These are phyloP conservation scores for Diaporthe caulivora DNA, from an alignment of 2,329 filamentous ascomycete species.

Conservation along the genomic window DNA sequence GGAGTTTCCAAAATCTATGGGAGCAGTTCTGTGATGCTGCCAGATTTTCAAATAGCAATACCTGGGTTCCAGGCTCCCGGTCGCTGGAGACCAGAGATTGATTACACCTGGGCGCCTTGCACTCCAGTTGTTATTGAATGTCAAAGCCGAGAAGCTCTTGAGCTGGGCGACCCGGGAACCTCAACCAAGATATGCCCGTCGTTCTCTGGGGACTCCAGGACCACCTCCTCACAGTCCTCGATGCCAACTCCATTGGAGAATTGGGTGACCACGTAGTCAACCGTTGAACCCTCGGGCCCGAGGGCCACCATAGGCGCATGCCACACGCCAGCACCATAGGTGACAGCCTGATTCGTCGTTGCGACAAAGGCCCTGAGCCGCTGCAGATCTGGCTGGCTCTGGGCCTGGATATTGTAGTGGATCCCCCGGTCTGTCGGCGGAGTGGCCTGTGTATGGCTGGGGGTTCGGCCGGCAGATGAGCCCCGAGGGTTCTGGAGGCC, in stretches of 20 bases:
- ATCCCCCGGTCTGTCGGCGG: background rate
- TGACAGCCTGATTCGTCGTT: slow-evolving; percentile 83
- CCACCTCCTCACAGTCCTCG: slow-evolving; percentile 91
- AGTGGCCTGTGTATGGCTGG: background rate
- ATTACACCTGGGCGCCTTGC: background rate
- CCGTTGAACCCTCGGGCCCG: slow-evolving; percentile 66
- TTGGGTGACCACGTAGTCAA: slow-evolving; percentile 93
- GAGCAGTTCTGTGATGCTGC: too few relatives aligned
- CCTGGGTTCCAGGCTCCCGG: background rate
- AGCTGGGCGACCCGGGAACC: slow-evolving; percentile 11
- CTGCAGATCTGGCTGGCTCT: slow-evolving; percentile 72
- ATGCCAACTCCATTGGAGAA: slow-evolving; percentile 83
- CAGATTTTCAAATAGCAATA: too few relatives aligned
- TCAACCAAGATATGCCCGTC: slow-evolving; percentile 29
- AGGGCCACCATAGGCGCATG: slow-evolving; percentile 96
- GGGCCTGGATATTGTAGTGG: slow-evolving; percentile 8
- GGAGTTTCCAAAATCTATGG: too few relatives aligned
- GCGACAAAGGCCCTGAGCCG: slow-evolving; percentile 84
- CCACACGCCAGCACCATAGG: slow-evolving; percentile 92
- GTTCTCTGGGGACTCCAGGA: slow-evolving; percentile 44
- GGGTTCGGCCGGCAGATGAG: background rate
- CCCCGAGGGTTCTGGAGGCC: slow-evolving; percentile 58
- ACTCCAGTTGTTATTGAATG: background rate
- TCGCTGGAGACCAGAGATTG: background rate
- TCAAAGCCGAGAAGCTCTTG: slow-evolving; percentile 10